Evolutionary conservation across 2,329 filamentous ascomycete genomes (phyloP), one percentile per base, ranked within the genome.

Genomic region (Sporothrix mexicana): DNA sequence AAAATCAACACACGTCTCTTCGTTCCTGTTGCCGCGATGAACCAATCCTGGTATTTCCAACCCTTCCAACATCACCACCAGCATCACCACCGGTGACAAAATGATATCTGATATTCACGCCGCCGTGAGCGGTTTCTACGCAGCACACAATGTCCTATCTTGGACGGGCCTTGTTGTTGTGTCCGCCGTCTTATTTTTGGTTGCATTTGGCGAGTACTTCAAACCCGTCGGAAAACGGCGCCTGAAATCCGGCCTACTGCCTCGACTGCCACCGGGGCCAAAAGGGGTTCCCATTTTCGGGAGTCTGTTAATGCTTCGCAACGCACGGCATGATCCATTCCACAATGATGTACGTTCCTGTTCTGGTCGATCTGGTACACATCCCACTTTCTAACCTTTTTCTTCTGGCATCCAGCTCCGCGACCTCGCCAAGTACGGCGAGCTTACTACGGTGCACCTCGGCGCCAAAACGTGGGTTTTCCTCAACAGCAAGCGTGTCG

Each of bases 401-500:
- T 59, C 23, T 30, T 25, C 20, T 59, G 23, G 36, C 17, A 30
- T 36, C 2, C 8, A 61, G 57, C 7, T 64, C 36, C 36, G 17
- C 17, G 12, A 41, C 7, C 30, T 64, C 8, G 41, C 61, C 30
- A 41, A 64, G 30, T 64, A 64, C 17, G 61, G 61, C 2, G 61
- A 64, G 15, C 45, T 64, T 36, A 64, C 61, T 2, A 64, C 61
- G 61, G 15, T 64, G 17, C 61, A 64, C n/a, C 36, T 64, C 0
- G 61, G 61, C 7, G 17, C 61, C 36, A 64, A 64, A 36, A 64
- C 61, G 0, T 64, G 61, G 61, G 13, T 64, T 1, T 25, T 64
- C n/a, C 61, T 64, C n/a, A 64, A 64, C 61, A 64, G 61, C 61
- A 64, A 64, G 8, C 61, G 61, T 15, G 61, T 64, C 10, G 61